A percentile compares a stretch with the other conserved stretches of the same genome.
phyloP scores from a whole-genome alignment of 179 eudicot species.

The Corrigiola litoralis region DNA sequence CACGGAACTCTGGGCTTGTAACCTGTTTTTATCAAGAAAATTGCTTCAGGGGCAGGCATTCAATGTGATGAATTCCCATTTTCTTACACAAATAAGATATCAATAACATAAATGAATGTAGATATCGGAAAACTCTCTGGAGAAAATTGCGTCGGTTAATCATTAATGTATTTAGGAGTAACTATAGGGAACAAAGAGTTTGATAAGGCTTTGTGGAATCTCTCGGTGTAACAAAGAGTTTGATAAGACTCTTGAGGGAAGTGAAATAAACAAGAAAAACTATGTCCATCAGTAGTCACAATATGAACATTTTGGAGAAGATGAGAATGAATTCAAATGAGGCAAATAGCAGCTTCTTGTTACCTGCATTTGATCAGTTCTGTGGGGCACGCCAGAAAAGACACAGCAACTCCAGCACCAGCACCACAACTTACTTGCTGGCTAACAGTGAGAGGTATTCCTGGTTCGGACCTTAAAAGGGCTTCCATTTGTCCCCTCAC shows the following conservation, averaged over 20 bases:
- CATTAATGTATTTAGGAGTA: neutral
- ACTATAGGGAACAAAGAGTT: neutral
- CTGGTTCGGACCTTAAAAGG: constrained; percentile 61
- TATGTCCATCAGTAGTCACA: neutral
- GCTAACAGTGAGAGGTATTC: constrained; percentile 54
- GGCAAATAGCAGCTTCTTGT: neutral
- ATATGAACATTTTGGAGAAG: neutral
- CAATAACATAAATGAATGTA: neutral
- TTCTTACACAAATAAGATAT: neutral
- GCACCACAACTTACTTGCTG: constrained; percentile 84
- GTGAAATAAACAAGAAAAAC: too few species aligned
- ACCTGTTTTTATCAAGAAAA: constrained; percentile 36
- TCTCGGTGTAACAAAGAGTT: too few species aligned
- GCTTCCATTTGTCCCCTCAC: constrained; percentile 90
- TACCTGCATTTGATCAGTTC: constrained; percentile 95
- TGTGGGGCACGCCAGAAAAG: constrained; percentile 83
- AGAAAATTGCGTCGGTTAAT: neutral
- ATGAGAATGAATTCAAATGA: neutral
- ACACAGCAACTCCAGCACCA: constrained; percentile 92
- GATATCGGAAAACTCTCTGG: neutral
- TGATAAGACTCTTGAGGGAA: too few species aligned
- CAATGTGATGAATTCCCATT: neutral
- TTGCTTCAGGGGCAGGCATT: neutral
- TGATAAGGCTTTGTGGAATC: too few species aligned
- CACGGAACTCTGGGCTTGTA: constrained; percentile 89